Evolutionary conservation across 352 stramenopile genomes (phyloP), one percentile per base, ranked within the genome.

Genomic region (Phytopythium litorale): DNA sequence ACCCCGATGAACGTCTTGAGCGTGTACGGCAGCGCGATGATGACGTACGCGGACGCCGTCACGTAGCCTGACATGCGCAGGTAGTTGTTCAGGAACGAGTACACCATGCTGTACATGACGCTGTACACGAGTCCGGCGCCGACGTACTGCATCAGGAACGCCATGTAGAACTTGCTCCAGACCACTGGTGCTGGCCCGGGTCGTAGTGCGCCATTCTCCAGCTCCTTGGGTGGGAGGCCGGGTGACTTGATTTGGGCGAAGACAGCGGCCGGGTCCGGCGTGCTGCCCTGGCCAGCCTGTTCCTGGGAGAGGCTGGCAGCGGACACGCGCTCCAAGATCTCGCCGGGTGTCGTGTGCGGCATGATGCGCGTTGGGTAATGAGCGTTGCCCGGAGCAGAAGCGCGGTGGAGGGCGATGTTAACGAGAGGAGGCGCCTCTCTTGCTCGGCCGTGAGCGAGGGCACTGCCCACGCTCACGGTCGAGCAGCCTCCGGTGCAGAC

Each of bases 51-150:
- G 15, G 83, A 89, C 12, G 84, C 40, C 19, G 77, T 87, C 62
- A 88, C 75, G 50, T 86, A 84, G 45, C 81, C 80, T 51, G 89
- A 77, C 65, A 90, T 71, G 37, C 81, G 71, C 46, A 91, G 54
- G 57, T 91, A 94, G 65, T 84, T 87, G 63, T 89, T 86, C 21
- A 94, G 60, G 45, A 92, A 84, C 13, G 83, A 79, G 56, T 92
- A 94, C 25, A 88, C 64, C 0, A 73, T 84, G n/a, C 77, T 63
- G 11, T 79, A 74, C 9, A 92, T 60, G 30, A 75, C 67, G 25
- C 82, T 81, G 56, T 81, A 88, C 21, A 92, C 42, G 38, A 92
- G 52, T 1, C 82, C 81, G 1, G 91, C 71, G 19, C 71, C 68
- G 33, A 72, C 76, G 64, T 94, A 94, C 56, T 94, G 81, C 7